These are phyloP conservation scores for Scutellaria baicalensis DNA, from an alignment of 257 asterid species.

Conservation along the genomic window DNA sequence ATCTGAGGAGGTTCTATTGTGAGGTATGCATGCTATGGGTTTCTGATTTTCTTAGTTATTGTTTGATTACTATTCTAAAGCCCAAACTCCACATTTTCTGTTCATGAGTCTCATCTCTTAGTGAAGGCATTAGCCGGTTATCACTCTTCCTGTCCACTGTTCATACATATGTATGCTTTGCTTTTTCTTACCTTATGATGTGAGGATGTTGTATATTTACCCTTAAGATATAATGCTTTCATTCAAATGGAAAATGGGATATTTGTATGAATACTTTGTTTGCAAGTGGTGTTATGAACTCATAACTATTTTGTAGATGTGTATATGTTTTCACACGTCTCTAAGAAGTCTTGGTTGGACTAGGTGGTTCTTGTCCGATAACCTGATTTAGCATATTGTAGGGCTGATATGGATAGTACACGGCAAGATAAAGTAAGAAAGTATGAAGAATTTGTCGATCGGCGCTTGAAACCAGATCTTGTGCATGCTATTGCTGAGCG, in stretches of 20 bases:
- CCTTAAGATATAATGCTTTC: not conserved
- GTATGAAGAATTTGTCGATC: constrained; percentile 76
- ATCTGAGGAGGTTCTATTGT: no score
- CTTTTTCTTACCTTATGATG: not conserved
- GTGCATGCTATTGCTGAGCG: constrained; percentile 73
- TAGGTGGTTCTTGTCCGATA: constrained; percentile 1
- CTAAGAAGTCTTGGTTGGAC: not conserved
- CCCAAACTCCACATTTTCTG: not conserved
- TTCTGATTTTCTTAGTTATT: not conserved
- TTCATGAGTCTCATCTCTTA: no score
- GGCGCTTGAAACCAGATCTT: constrained; percentile 85
- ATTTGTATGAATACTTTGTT: not conserved
- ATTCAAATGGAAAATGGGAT: not conserved
- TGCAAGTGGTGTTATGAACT: not conserved
- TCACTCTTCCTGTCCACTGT: not conserved
- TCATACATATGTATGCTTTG: not conserved
- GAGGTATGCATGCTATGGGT: no score
- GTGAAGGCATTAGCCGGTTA: no score
- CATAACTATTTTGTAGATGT: not conserved
- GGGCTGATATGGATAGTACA: constrained; percentile 46
- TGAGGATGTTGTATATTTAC: not conserved
- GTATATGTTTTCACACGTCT: not conserved
- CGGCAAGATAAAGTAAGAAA: constrained; percentile 49
- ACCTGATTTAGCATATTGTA: constrained; percentile 14
- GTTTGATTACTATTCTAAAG: not conserved